Percentiles rank a stretch among this genome's conserved stretches.
Conservation (phyloP, 225 moss, liverwort and hornwort species). For the Rhytidiadelphus loreus region DNA sequence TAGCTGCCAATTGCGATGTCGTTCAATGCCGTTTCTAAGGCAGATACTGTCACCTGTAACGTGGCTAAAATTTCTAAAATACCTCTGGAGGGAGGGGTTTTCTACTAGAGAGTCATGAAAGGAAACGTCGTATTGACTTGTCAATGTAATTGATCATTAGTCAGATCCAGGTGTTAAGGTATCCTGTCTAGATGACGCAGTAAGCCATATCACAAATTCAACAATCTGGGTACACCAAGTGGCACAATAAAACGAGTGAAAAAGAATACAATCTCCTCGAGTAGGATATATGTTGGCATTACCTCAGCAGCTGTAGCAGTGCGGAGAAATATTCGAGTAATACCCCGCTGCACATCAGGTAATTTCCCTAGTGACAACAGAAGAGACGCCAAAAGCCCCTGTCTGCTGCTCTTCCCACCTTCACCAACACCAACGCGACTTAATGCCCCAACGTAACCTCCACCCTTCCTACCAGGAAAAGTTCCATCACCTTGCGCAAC, state of each 20-base stretch:
- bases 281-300: background rate
- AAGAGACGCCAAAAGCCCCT: conserved; percentile 58
- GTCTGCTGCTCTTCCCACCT: conserved; percentile 37
- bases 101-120: background rate
- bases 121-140: background rate
- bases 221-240: background rate
- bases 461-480: conserved; percentile 38
- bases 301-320: conserved; percentile 94
- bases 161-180: background rate
- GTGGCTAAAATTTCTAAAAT: background rate
- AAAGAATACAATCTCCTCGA: background rate
- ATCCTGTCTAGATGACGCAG: background rate
- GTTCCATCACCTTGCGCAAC: conserved; percentile 40
- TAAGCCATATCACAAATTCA: background rate
- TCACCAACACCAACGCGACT: conserved; percentile 18
- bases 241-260: background rate
- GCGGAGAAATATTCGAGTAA: conserved; percentile 82
- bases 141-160: background rate
- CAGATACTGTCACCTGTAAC: background rate
- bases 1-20: background rate
- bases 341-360: conserved; percentile 92
- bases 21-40: background rate
- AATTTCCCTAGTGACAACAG: conserved; percentile 56
- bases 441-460: conserved; percentile 27
- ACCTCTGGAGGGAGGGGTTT: background rate